Evolutionary conservation across 164 flowering plant genomes (phyloP).

Genomic region (Brasenia schreberi): DNA sequence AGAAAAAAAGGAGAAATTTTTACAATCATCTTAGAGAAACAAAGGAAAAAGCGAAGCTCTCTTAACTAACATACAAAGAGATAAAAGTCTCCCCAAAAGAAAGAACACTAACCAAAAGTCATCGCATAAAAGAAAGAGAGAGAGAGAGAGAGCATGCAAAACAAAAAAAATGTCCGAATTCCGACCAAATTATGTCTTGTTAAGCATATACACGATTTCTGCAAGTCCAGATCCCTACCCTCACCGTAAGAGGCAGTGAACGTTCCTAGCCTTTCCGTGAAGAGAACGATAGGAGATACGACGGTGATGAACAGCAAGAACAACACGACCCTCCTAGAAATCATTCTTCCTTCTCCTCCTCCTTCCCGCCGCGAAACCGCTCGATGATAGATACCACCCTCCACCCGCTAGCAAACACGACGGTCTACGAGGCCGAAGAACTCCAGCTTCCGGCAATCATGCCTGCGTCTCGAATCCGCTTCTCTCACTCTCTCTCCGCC

Average conservation of each 20-base stretch:
- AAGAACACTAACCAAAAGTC: neutral
- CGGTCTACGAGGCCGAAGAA: neutral
- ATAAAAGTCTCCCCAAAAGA: neutral
- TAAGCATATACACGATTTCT: neutral
- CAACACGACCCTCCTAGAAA: conserved; percentile 43
- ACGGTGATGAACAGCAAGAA: conserved; percentile 54
- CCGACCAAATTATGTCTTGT: neutral
- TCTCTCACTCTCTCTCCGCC: neutral
- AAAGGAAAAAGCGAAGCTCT: neutral
- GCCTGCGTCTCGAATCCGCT: neutral
- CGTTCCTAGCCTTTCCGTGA: conserved; percentile 46
- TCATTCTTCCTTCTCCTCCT: conserved; percentile 12
- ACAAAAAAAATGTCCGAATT: neutral
- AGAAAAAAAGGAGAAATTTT: too few relatives aligned
- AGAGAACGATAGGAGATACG: conserved; percentile 68
- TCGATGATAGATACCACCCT: neutral
- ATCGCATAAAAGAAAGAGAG: neutral
- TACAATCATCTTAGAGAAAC: neutral
- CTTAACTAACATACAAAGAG: neutral
- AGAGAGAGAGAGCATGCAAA: neutral
- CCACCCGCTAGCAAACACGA: neutral
- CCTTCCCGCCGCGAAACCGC: neutral
- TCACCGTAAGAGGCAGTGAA: conserved; percentile 32
- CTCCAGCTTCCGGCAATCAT: neutral
- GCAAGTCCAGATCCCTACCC: neutral